These are phyloP conservation scores for Penicillium corylophilum DNA, from an alignment of 2,329 filamentous ascomycete species.

Conservation along the genomic window DNA sequence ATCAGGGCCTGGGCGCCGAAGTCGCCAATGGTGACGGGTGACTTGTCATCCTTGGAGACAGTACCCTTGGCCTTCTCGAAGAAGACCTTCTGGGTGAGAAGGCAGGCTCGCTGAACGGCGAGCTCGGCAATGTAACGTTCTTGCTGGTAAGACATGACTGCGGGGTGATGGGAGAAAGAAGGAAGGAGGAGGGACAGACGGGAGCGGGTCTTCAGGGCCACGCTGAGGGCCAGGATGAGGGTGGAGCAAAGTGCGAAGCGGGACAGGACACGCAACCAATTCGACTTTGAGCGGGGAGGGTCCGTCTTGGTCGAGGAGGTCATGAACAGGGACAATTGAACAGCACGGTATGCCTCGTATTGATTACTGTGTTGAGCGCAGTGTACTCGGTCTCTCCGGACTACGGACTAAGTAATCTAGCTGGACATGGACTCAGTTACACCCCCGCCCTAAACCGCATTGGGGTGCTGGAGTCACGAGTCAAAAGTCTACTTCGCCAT, in stretches of 20 bases:
- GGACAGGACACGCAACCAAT: constrained; percentile 28
- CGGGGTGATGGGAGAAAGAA: constrained; percentile 25
- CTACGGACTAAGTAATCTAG: no score
- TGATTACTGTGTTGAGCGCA: constrained; percentile 2
- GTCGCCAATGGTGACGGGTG: constrained; percentile 95
- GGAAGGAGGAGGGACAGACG: constrained; percentile 37
- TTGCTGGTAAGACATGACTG: constrained; percentile 61
- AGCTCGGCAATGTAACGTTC: constrained; percentile 83
- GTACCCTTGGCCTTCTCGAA: constrained; percentile 92
- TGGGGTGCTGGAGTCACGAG: constrained; percentile 12
- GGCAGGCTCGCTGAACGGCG: constrained; percentile 78
- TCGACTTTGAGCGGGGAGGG: constrained; percentile 14
- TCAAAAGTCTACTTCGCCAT: background rate
- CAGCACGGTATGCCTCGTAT: background rate
- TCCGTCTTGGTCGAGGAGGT: constrained; percentile 21
- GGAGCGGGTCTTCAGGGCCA: constrained; percentile 39
- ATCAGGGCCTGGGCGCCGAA: constrained; percentile 97
- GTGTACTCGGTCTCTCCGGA: no score
- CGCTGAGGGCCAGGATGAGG: constrained; percentile 45
- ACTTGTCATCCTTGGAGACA: constrained; percentile 89
- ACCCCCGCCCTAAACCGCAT: constrained; percentile 22
- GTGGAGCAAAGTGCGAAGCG: constrained; percentile 36
- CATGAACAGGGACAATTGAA: constrained; percentile 17
- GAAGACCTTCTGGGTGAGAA: constrained; percentile 76
- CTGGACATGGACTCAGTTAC: background rate